Conservation (phyloP, 179 eudicot genomes). For the Vitellaria paradoxa region DNA sequence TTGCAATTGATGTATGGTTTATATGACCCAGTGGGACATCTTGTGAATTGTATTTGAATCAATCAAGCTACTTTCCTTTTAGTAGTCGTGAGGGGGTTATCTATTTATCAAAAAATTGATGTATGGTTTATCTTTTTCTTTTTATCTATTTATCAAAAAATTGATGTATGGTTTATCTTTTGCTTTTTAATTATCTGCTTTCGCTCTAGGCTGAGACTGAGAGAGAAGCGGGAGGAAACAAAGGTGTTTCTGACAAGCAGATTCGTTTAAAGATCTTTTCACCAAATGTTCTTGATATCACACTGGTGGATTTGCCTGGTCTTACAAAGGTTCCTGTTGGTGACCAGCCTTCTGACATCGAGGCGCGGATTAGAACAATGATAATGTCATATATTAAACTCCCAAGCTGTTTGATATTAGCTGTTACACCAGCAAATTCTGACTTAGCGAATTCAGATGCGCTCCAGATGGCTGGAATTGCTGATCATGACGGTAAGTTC, state of each 20-base stretch:
- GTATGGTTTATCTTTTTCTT: background rate
- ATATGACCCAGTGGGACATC: no score
- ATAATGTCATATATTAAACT: slow-evolving; percentile 73
- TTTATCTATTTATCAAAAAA: no score
- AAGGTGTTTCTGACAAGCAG: slow-evolving; percentile 82
- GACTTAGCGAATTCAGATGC: slow-evolving; percentile 98
- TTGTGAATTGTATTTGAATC: no score
- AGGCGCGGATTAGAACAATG: slow-evolving; percentile 88
- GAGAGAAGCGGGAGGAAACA: slow-evolving; percentile 94
- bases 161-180: background rate
- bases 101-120: no score
- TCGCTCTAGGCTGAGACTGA: slow-evolving; percentile 80
- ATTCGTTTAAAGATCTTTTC: slow-evolving; percentile 84
- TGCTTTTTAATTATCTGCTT: background rate
- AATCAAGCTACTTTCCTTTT: no score
- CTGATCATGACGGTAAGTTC: slow-evolving; percentile 86
- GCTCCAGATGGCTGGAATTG: slow-evolving; percentile 93
- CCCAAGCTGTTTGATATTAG: slow-evolving; percentile 80
- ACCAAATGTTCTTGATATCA: slow-evolving; percentile 93
- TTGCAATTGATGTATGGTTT: background rate
- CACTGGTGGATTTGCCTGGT: slow-evolving; percentile 97
- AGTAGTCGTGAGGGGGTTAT: no score
- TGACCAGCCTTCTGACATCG: slow-evolving; percentile 96
- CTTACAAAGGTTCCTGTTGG: slow-evolving; percentile 98
- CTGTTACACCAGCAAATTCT: slow-evolving; percentile 97